Base-by-base conservation (phyloP, 176 grass and related monocot genomes). In the Stipa capillata region DNA sequence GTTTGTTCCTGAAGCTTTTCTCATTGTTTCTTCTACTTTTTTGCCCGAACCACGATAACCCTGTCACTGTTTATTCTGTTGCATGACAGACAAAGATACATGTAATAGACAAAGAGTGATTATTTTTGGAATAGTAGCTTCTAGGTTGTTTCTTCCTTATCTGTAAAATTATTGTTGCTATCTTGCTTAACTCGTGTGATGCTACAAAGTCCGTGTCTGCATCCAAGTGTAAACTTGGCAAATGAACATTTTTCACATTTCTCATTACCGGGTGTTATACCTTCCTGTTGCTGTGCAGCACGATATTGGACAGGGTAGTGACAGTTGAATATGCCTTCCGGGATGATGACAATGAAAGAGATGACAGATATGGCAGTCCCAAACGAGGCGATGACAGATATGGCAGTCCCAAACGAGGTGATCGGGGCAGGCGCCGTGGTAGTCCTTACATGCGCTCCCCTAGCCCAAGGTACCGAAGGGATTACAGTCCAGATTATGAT, bases 301-400 rank as follows among this genome's bases (percentile, higher is more conserved):
- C 57, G 55, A 85, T 97, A 89, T 71, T 97, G 65, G 94, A 97
- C 55, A 91, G 94, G 81, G 87, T 94, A 51, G 80, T 97, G n/a
- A 92, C 94, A 21, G 91, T 97, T 49, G 94, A 97, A 59, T 97
- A 90, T 63, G 94, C 94, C 24, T 97, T 97, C 64, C 73, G 89
- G 78, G 94, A 97, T 72, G 94, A 90, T 64, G 91, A 78, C 49
- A 78, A 48, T 39, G 94, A 92, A 25, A 78, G 24, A 48, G 91
- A 88, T 49, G 94, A 88, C 61, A 85, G 79, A 59, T n/a, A n/a
- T n/a, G n/a, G n/a, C n/a, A n/a, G n/a, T n/a, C n/a, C n/a, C n/a
- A n/a, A n/a, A n/a, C n/a, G n/a, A n/a, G n/a, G n/a, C n/a, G n/a
- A n/a, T n/a, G n/a, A n/a, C n/a, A n/a, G n/a, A n/a, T n/a, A n/a